Conservation (phyloP, 177 flowering plant species). For the Telopea speciosissima region DNA sequence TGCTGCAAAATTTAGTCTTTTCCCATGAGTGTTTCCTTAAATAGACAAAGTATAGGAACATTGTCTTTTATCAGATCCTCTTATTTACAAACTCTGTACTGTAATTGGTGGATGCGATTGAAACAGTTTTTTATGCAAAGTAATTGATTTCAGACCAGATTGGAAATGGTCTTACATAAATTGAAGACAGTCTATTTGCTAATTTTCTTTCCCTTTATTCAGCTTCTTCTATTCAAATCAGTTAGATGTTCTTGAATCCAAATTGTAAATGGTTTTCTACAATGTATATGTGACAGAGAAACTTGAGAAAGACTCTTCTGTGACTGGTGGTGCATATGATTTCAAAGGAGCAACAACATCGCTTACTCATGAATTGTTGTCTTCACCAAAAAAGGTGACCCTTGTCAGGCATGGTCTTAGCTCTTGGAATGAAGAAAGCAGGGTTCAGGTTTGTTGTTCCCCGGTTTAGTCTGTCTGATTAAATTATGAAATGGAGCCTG, state of each 20-base stretch:
- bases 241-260: neutral
- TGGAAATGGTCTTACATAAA: too few species aligned
- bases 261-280: neutral
- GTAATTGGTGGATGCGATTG: too few species aligned
- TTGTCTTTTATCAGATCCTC: too few species aligned
- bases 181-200: too few species aligned
- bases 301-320: constrained; percentile 25
- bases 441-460: constrained; percentile 54
- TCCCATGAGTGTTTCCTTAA: neutral
- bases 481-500: neutral
- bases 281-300: constrained; percentile 22
- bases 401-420: constrained; percentile 74
- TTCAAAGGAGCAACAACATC: constrained; percentile 54
- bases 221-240: neutral
- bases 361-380: constrained; percentile 31
- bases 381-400: constrained; percentile 61
- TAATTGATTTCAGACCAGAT: too few species aligned
- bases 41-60: neutral
- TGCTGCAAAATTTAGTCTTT: too few species aligned
- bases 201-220: neutral
- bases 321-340: constrained; percentile 73
- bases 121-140: too few species aligned
- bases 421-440: constrained; percentile 68
- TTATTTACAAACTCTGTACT: too few species aligned
- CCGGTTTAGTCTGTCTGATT: neutral